Percentiles rank a stretch among this genome's conserved stretches.
phyloP scores from a whole-genome alignment of 192 early-diverging fungal species.

The Coemansia sp. region DNA sequence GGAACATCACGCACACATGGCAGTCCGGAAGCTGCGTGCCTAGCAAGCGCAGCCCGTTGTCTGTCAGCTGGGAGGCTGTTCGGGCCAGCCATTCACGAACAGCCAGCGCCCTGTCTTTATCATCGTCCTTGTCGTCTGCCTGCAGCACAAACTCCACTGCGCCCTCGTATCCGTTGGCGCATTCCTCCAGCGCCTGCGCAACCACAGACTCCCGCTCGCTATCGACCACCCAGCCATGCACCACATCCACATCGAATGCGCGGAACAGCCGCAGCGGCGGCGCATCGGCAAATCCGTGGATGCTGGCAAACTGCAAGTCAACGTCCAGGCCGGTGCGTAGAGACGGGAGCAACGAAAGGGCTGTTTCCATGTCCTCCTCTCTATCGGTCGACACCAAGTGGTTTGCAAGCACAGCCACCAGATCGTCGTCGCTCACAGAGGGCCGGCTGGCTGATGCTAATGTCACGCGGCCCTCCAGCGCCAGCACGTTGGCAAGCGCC shows the following conservation, averaged over 20 bases:
- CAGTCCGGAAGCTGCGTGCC: slow-evolving; percentile 60
- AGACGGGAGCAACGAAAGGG: slow-evolving; percentile 37
- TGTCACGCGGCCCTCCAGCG: slow-evolving; percentile 67
- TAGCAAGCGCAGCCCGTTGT: slow-evolving; percentile 71
- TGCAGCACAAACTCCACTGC: slow-evolving; percentile 76
- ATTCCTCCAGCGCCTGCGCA: slow-evolving; percentile 56
- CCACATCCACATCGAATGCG: slow-evolving; percentile 74
- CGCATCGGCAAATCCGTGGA: slow-evolving; percentile 69
- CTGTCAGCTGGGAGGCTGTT: slow-evolving; percentile 83
- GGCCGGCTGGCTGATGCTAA: slow-evolving; percentile 57
- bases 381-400: slow-evolving; percentile 41
- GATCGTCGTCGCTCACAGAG: slow-evolving; percentile 64
- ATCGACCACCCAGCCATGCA: slow-evolving; percentile 90
- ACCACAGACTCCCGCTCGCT: slow-evolving; percentile 58
- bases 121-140: slow-evolving; percentile 52
- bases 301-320: slow-evolving; percentile 78
- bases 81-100: slow-evolving; percentile 70
- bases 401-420: slow-evolving; percentile 76
- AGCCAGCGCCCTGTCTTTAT: slow-evolving; percentile 39
- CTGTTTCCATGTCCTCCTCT: slow-evolving; percentile 7
- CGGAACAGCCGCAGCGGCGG: slow-evolving; percentile 68
- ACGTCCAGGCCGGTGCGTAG: slow-evolving; percentile 67
- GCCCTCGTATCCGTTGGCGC: slow-evolving; percentile 72
- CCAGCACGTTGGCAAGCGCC: slow-evolving; percentile 79
- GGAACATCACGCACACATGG: slow-evolving; percentile 77